These are phyloP conservation scores for Pyrenophora graminea DNA, from an alignment of 2,329 filamentous ascomycete species.

Conservation along the genomic window DNA sequence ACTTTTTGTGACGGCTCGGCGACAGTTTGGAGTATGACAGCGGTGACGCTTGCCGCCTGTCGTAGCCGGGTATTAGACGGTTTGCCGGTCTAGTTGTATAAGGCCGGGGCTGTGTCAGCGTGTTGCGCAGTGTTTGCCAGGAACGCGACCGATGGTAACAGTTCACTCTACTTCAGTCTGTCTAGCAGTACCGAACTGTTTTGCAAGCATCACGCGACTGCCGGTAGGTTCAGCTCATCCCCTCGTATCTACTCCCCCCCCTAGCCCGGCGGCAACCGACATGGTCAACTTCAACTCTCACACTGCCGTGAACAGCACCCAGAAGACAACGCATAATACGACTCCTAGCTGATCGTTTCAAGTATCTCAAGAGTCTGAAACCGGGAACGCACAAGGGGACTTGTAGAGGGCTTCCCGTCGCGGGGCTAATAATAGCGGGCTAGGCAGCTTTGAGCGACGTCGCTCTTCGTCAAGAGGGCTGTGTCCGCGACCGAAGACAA, in stretches of 20 bases:
- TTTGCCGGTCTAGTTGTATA: constrained; percentile 12
- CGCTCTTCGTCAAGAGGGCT: constrained; percentile 21
- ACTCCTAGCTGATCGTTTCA: constrained; percentile 25
- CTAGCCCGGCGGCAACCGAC: background rate
- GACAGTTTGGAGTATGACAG: constrained; percentile 7
- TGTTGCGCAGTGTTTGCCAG: constrained; percentile 6
- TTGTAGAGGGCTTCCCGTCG: constrained; percentile 8
- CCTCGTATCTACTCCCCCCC: constrained; percentile 1
- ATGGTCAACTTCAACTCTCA: background rate
- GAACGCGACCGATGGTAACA: constrained; percentile 5
- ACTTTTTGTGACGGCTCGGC: constrained; percentile 20
- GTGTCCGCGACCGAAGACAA: constrained; percentile 15
- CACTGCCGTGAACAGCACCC: constrained; percentile 4
- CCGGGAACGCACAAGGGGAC: constrained; percentile 21
- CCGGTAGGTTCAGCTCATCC: background rate
- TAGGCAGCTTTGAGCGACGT: constrained; percentile 16
- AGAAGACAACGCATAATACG: constrained; percentile 19
- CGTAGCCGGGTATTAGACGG: constrained; percentile 10
- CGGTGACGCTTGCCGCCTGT: constrained; percentile 5
- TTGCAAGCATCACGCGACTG: constrained; percentile 5
- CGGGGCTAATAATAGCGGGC: constrained; percentile 14
- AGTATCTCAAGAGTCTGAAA: constrained; percentile 24
- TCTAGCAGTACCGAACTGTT: constrained; percentile 1
- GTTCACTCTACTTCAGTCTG: constrained; percentile 11
- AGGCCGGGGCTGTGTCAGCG: constrained; percentile 18